phyloP scores from a whole-genome alignment of 2,329 filamentous ascomycete genomes.

The Ceratocystis papillata region DNA sequence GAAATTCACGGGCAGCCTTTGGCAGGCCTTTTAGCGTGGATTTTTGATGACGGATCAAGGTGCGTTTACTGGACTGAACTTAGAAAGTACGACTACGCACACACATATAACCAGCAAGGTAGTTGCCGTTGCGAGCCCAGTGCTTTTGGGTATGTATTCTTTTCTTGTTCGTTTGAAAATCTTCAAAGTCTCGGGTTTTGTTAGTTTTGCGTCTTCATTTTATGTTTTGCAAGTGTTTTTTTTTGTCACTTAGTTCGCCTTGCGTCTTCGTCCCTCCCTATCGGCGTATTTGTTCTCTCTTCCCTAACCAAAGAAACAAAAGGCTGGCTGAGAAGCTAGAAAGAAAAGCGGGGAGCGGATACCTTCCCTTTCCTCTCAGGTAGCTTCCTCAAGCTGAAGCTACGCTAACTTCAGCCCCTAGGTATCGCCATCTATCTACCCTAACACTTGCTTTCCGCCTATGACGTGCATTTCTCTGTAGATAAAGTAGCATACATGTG shows the following conservation, averaged over 20 bases:
- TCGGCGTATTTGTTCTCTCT: too few species aligned
- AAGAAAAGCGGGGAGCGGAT: too few species aligned
- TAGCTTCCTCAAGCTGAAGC: too few species aligned
- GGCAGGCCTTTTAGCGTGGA: slow-evolving; percentile 11
- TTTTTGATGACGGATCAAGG: slow-evolving; percentile 11
- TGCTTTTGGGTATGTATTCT: slow-evolving; percentile 4
- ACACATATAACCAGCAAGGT: slow-evolving; percentile 2
- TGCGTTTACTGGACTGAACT: slow-evolving; percentile 10
- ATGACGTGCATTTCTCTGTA: neutral
- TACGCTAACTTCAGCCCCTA: too few species aligned
- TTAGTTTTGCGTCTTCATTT: neutral
- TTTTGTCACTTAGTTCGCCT: too few species aligned
- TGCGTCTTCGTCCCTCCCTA: too few species aligned
- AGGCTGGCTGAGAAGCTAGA: too few species aligned
- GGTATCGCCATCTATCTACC: neutral
- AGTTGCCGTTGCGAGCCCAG: slow-evolving; percentile 12
- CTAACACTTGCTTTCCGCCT: neutral
- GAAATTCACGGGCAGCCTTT: slow-evolving; percentile 5
- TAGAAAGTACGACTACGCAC: slow-evolving; percentile 5
- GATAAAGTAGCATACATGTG: neutral
- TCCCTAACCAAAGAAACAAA: too few species aligned
- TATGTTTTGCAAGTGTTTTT: neutral
- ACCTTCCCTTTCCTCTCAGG: too few species aligned
- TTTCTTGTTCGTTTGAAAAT: neutral
- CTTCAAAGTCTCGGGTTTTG: neutral